Evolutionary conservation across 768 basidiomycete genomes (phyloP).

Genomic region (Amanita pseudoporphyria): DNA sequence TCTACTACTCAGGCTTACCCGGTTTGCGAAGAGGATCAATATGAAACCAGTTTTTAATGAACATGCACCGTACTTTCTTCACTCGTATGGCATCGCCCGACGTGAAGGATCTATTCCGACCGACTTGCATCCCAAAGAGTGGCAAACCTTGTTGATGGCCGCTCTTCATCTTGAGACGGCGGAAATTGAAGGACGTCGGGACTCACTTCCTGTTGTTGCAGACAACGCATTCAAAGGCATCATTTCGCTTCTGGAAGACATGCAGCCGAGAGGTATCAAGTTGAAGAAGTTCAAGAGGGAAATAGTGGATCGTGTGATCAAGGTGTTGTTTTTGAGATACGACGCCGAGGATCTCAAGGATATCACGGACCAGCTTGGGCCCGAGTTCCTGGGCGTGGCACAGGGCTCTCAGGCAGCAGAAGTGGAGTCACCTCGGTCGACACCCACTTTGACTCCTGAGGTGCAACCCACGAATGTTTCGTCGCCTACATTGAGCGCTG

Average conservation of each 20-base stretch:
- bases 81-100: conserved; percentile 34
- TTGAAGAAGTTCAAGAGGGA: conserved; percentile 19
- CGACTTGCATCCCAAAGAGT: conserved; percentile 29
- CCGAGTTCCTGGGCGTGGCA: not conserved
- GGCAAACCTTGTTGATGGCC: conserved; percentile 37
- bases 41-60: conserved; percentile 18
- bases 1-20: conserved; percentile 24
- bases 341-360: not conserved
- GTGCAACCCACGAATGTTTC: not conserved
- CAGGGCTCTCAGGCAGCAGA: not conserved
- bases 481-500: not conserved
- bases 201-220: conserved; percentile 12
- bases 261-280: conserved; percentile 22
- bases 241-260: conserved; percentile 31
- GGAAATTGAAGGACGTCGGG: conserved; percentile 15
- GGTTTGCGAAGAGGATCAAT: conserved; percentile 23
- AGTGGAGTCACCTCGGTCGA: not conserved
- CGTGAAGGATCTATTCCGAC: conserved; percentile 15
- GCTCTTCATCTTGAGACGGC: conserved; percentile 27
- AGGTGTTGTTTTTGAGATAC: conserved; percentile 7
- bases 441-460: not conserved
- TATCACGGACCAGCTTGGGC: conserved; percentile 5
- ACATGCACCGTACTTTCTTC: conserved; percentile 30
- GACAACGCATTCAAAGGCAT: conserved; percentile 29
- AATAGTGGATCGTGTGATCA: conserved; percentile 18